A percentile compares a stretch with the other conserved stretches of the same genome.
These are phyloP conservation scores for Aspergillus alliaceus DNA, from an alignment of 2,329 filamentous ascomycete species.

Conservation along the genomic window DNA sequence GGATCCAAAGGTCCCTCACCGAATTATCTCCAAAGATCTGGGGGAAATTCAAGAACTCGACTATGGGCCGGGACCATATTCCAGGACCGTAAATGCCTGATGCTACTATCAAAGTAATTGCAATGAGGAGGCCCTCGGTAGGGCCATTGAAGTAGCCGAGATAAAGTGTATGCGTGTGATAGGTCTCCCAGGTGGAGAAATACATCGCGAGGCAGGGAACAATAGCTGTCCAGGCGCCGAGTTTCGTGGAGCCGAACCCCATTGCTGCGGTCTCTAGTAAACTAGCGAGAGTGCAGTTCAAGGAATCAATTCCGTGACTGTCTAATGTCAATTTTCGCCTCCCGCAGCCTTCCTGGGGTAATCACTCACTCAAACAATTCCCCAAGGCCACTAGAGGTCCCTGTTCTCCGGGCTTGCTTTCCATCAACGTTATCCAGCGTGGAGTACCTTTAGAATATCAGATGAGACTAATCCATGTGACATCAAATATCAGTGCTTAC, in stretches of 20 bases:
- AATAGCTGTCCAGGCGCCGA: slow-evolving; percentile 87
- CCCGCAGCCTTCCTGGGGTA: slow-evolving; percentile 7
- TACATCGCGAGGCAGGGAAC: slow-evolving; percentile 96
- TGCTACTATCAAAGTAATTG: slow-evolving; percentile 78
- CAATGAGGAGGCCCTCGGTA: slow-evolving; percentile 90
- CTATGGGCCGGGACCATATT: slow-evolving; percentile 78
- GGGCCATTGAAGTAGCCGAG: slow-evolving; percentile 96
- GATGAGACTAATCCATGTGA: slow-evolving; percentile 1
- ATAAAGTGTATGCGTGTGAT: slow-evolving; percentile 96
- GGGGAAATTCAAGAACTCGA: slow-evolving; percentile 65
- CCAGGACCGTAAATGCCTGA: slow-evolving; percentile 85
- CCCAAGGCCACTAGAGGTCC: slow-evolving; percentile 89
- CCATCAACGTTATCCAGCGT: slow-evolving; percentile 99
- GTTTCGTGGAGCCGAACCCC: slow-evolving; percentile 79
- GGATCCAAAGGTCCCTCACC: slow-evolving; percentile 87
- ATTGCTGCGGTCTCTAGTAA: slow-evolving; percentile 90
- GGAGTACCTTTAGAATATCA: slow-evolving; percentile 61
- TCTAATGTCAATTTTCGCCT: slow-evolving; percentile 25
- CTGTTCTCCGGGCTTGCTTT: slow-evolving; percentile 92
- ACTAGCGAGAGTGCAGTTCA: slow-evolving; percentile 94
- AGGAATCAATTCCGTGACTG: slow-evolving; percentile 90
- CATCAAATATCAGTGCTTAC: slow-evolving; percentile 47
- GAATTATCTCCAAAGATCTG: slow-evolving; percentile 67
- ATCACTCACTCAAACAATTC: slow-evolving; percentile 81
- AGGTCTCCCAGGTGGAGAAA: slow-evolving; percentile 99